These are phyloP conservation scores for Acanthochlamys bracteata DNA, from an alignment of 106 monocot genomes.

Conservation along the genomic window DNA sequence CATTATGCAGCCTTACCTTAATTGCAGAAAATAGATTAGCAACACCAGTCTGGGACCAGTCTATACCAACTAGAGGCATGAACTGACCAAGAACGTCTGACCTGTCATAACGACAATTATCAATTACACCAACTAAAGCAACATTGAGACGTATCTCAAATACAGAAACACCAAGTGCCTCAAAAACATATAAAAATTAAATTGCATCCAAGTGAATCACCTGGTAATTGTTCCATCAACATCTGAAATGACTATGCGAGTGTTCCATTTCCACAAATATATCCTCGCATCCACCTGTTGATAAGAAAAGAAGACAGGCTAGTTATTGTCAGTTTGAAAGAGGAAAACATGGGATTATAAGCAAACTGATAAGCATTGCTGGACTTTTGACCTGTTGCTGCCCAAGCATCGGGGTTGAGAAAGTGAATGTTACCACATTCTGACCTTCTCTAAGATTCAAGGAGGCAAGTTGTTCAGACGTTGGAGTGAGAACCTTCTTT, in stretches of 20 bases:
- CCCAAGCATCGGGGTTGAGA: constrained; percentile 82
- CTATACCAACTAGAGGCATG: constrained; percentile 89
- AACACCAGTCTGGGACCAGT: constrained; percentile 89
- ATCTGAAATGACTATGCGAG: constrained; percentile 82
- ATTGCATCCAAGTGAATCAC: background rate
- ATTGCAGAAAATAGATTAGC: constrained; percentile 88
- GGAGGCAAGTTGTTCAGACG: constrained; percentile 70
- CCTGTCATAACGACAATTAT: constrained; percentile 24
- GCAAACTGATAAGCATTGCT: too few species aligned
- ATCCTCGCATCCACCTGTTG: constrained; percentile 82
- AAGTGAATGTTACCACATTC: constrained; percentile 67
- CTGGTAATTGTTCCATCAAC: constrained; percentile 91
- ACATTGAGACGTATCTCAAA: background rate
- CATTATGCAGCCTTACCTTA: constrained; percentile 32
- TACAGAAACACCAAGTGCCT: background rate
- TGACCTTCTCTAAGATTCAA: constrained; percentile 71
- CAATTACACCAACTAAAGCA: background rate
- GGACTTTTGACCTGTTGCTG: constrained; percentile 45
- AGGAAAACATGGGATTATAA: too few species aligned
- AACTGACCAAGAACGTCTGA: constrained; percentile 97
- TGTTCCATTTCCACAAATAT: constrained; percentile 82
- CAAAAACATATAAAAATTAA: background rate
- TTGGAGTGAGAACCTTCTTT: constrained; percentile 49
- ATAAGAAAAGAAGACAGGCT: background rate
- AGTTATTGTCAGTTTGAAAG: too few species aligned